Conservation (phyloP, 202 grass and related monocot species). For the Zizania palustris region DNA sequence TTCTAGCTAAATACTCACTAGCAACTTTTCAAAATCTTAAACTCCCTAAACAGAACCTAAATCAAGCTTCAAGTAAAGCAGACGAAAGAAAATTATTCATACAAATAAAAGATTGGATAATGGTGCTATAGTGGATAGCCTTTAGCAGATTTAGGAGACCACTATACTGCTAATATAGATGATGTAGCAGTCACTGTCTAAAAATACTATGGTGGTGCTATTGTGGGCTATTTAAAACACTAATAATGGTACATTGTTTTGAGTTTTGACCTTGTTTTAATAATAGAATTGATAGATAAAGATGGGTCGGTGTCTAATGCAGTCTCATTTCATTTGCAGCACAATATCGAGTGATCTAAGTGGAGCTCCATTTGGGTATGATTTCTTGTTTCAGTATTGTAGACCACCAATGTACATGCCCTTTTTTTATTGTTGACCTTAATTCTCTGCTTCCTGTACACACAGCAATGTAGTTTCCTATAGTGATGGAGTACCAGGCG, state of each 20-base stretch:
- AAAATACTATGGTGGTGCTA: neutral
- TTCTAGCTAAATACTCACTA: too few relatives aligned
- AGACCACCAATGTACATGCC: neutral
- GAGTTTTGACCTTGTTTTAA: neutral
- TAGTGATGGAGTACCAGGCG: constrained; percentile 70
- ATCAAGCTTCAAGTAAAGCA: neutral
- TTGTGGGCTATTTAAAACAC: neutral
- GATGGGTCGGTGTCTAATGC: neutral
- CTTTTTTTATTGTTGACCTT: constrained; percentile 24
- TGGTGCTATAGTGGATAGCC: neutral
- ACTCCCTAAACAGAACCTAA: too few relatives aligned
- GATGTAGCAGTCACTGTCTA: neutral
- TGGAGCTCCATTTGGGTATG: constrained; percentile 96
- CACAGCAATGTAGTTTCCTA: constrained; percentile 94
- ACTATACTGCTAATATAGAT: neutral
- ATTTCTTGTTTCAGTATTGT: neutral
- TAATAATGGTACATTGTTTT: neutral
- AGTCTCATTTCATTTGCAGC: constrained; percentile 43
- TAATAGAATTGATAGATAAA: neutral
- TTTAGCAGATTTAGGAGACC: neutral
- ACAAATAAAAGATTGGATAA: neutral
- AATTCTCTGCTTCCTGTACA: constrained; percentile 9
- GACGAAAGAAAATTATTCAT: neutral
- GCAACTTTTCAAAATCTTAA: too few relatives aligned
- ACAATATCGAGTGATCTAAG: constrained; percentile 81